These are phyloP conservation scores for Ballota nigra DNA, from an alignment of 257 asterid species.

Conservation along the genomic window DNA sequence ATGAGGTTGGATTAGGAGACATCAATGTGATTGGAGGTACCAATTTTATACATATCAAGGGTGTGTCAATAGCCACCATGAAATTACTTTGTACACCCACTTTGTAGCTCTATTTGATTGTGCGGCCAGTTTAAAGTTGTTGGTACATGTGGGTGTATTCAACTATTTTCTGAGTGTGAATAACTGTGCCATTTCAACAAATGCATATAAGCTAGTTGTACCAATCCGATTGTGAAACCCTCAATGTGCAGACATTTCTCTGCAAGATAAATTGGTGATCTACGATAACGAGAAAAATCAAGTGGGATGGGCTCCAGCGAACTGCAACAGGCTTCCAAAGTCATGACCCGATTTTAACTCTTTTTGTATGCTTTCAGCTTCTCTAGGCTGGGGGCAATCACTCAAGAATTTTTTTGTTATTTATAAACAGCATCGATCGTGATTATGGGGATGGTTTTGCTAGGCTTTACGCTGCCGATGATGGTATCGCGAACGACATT, in stretches of 20 bases:
- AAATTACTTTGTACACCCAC: no score
- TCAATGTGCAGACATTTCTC: slow-evolving; percentile 59
- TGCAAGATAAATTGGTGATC: slow-evolving; percentile 82
- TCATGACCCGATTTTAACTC: slow-evolving; percentile 33
- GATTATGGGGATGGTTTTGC: slow-evolving; percentile 1
- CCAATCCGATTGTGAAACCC: slow-evolving; percentile 21
- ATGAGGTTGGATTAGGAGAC: slow-evolving; percentile 59
- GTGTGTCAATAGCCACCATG: neutral
- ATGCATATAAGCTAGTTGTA: neutral
- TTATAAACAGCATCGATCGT: slow-evolving; percentile 34
- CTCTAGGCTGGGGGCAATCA: slow-evolving; percentile 36
- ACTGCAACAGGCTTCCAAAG: slow-evolving; percentile 59
- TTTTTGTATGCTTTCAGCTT: slow-evolving; percentile 30
- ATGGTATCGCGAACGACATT: slow-evolving; percentile 22
- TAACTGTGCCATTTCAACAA: neutral
- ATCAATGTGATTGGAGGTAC: slow-evolving; percentile 80
- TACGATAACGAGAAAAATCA: slow-evolving; percentile 70
- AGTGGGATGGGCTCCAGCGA: slow-evolving; percentile 73
- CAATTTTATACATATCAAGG: neutral
- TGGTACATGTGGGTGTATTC: no score
- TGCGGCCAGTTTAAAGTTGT: neutral
- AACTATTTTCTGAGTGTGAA: no score
- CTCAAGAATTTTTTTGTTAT: slow-evolving; percentile 33
- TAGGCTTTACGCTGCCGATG: slow-evolving; percentile 23
- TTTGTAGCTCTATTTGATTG: neutral